Conservation (phyloP, 306 rosid genomes). For the Pterocarpus macrocarpus region DNA sequence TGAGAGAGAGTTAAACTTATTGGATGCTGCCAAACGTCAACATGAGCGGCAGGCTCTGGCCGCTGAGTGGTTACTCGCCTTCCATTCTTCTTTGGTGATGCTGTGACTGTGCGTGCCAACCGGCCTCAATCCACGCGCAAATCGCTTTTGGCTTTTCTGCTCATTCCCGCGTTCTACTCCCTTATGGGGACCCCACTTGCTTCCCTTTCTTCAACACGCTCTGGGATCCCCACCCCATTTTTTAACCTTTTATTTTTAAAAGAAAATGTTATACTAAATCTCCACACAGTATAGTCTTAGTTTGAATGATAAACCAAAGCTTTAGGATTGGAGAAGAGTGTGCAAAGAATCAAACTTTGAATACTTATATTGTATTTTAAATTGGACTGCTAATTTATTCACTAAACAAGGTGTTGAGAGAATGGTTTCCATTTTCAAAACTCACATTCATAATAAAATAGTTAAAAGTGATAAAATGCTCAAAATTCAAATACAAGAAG, state of each 20-base stretch:
- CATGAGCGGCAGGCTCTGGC: constrained; percentile 5
- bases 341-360: background rate
- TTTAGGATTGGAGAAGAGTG: background rate
- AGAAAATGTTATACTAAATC: background rate
- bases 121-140: constrained; percentile 45
- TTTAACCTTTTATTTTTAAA: background rate
- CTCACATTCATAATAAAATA: no score
- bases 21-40: constrained; percentile 42
- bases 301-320: background rate
- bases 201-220: constrained; percentile 17
- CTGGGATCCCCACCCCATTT: background rate
- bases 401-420: background rate
- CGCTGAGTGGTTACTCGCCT: background rate
- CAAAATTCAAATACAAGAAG: constrained; percentile 8
- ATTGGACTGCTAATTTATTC: no score
- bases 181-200: constrained; percentile 3
- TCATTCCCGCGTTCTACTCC: constrained; percentile 40
- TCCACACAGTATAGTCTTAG: background rate
- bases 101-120: background rate
- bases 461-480: background rate
- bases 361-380: no score
- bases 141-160: constrained; percentile 9
- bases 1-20: background rate
- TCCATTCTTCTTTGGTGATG: no score
- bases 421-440: no score